A percentile compares a stretch with the other conserved stretches of the same genome.
Evolutionary conservation across 768 basidiomycete genomes (phyloP).

Genomic region (Peribolospora kevripleyi): DNA sequence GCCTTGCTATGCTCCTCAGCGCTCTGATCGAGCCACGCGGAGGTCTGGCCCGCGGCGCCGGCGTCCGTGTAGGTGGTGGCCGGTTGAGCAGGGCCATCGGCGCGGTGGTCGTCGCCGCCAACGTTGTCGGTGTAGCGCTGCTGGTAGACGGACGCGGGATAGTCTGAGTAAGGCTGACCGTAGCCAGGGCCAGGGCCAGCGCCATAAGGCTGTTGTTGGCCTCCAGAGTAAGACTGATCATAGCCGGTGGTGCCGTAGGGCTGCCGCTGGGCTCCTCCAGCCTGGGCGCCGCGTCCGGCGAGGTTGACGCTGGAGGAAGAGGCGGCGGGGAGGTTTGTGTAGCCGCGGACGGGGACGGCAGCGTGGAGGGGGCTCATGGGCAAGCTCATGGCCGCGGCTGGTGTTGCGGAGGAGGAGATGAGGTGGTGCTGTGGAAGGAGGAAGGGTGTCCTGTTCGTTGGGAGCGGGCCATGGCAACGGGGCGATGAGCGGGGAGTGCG

Average conservation of each 20-base stretch:
- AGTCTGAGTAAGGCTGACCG: too few species aligned
- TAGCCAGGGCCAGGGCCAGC: too few species aligned
- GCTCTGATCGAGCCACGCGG: not conserved
- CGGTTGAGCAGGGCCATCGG: not conserved
- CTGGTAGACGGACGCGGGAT: not conserved
- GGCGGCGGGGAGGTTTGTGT: too few species aligned
- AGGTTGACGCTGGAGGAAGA: too few species aligned
- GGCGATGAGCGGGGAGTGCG: not conserved
- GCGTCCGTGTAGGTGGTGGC: constrained; percentile 5
- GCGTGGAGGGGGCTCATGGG: too few species aligned
- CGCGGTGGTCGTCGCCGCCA: not conserved
- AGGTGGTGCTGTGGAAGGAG: not conserved
- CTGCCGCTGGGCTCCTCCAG: too few species aligned
- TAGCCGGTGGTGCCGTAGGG: too few species aligned
- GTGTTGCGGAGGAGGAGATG: not conserved
- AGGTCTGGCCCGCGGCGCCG: not conserved
- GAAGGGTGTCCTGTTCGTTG: not conserved
- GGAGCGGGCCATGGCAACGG: not conserved
- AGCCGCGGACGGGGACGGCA: too few species aligned
- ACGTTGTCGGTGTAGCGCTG: not conserved
- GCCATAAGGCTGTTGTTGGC: too few species aligned
- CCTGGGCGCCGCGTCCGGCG: too few species aligned
- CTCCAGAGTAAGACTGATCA: too few species aligned
- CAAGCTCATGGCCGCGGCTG: not conserved
- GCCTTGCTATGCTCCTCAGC: not conserved